phyloP scores from a whole-genome alignment of 768 basidiomycete species.

The Hydnomerulius pinastri region DNA sequence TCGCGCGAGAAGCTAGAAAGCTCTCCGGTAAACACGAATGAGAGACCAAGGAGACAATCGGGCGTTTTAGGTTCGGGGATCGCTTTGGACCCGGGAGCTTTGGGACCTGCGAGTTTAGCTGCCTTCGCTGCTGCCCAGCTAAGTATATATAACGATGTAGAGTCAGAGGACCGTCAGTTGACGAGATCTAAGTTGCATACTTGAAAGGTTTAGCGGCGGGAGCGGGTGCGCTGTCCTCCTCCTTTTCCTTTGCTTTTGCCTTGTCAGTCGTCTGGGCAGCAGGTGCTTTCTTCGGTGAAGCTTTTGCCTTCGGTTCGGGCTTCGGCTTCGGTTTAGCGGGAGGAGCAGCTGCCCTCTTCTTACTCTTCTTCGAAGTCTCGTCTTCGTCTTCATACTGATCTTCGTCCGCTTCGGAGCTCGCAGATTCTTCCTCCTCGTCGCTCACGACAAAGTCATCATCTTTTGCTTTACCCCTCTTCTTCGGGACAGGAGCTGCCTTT shows the following conservation, averaged over 20 bases:
- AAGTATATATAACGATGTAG: neutral
- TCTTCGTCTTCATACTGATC: conserved; percentile 18
- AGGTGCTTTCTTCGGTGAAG: conserved; percentile 11
- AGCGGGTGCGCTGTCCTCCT: neutral
- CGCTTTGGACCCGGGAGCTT: conserved; percentile 56
- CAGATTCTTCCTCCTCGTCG: conserved; percentile 27
- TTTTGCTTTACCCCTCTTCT: conserved; percentile 9
- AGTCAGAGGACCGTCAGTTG: neutral
- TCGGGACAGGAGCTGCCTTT: neutral
- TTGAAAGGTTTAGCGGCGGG: conserved; percentile 22
- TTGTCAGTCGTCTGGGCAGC: conserved; percentile 18
- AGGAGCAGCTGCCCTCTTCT: conserved; percentile 4
- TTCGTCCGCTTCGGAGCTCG: conserved; percentile 17
- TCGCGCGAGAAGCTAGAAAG: conserved; percentile 84
- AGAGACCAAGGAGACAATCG: conserved; percentile 80
- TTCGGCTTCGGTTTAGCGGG: conserved; percentile 12
- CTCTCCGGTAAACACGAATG: conserved; percentile 97
- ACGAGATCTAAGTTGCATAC: conserved; percentile 22
- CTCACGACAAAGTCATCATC: conserved; percentile 38
- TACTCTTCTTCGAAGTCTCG: conserved; percentile 10
- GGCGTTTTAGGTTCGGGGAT: conserved; percentile 74
- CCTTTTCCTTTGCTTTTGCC: conserved; percentile 9
- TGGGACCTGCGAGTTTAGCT: conserved; percentile 60
- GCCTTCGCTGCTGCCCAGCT: conserved; percentile 59
- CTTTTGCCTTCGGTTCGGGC: conserved; percentile 15